Percentiles rank a stretch among this genome's conserved stretches.
These are phyloP conservation scores for Phytophthora macrochlamydospora DNA, from an alignment of 352 stramenopile species.

Conservation along the genomic window DNA sequence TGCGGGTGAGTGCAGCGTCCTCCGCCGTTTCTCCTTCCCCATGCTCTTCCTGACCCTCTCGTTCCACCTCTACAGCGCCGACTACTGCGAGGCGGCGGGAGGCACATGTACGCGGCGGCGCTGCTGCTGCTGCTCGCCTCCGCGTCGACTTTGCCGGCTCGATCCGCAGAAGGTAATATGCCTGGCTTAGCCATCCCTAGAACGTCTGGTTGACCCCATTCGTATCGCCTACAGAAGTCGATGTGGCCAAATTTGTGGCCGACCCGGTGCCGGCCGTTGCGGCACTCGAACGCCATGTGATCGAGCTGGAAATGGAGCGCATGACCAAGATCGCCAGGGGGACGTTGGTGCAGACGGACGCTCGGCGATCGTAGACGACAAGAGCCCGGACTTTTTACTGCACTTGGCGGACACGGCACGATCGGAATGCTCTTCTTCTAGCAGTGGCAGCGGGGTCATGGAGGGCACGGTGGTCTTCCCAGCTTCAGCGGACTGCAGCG, in stretches of 20 bases:
- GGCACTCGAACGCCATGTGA: slow-evolving; percentile 21
- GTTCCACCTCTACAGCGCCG: slow-evolving; percentile 19
- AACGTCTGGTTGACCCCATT: slow-evolving; percentile 7
- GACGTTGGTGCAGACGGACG: slow-evolving; percentile 19
- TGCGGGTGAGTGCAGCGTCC: slow-evolving; percentile 22
- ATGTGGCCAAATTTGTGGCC: slow-evolving; percentile 13
- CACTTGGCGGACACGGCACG: slow-evolving; percentile 11
- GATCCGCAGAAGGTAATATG: slow-evolving; percentile 15
- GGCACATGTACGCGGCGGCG: slow-evolving; percentile 17
- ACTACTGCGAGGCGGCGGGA: slow-evolving; percentile 30
- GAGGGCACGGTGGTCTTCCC: slow-evolving; percentile 21
- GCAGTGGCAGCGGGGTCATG: slow-evolving; percentile 7
- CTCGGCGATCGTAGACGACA: slow-evolving; percentile 3
- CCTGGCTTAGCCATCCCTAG: not conserved
- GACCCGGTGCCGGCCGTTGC: slow-evolving; percentile 13
- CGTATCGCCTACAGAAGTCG: slow-evolving; percentile 12
- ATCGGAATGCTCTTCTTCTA: slow-evolving; percentile 10
- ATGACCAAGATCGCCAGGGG: slow-evolving; percentile 23
- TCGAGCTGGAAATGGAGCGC: slow-evolving; percentile 28
- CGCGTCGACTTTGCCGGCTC: slow-evolving; percentile 15
- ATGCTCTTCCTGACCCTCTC: not conserved
- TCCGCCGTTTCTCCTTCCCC: not conserved
- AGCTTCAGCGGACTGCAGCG: slow-evolving; percentile 21
- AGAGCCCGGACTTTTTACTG: slow-evolving; percentile 11
- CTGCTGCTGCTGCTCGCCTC: slow-evolving; percentile 32